These are phyloP conservation scores for Eucommia ulmoides DNA, from an alignment of 257 asterid species.

Conservation along the genomic window DNA sequence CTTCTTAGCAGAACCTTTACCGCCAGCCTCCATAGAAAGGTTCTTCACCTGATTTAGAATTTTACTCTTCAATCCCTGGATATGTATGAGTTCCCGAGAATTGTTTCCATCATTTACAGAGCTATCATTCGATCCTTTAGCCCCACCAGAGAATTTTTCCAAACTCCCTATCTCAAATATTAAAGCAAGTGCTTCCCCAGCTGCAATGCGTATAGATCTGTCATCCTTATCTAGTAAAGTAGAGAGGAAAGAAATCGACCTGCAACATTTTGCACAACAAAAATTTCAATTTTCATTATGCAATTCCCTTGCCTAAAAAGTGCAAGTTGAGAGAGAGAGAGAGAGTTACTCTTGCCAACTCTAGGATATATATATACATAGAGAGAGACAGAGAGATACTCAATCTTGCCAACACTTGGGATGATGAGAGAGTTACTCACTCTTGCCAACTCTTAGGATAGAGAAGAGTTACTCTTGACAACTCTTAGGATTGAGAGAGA, in stretches of 20 bases:
- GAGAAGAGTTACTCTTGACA: too few relatives aligned
- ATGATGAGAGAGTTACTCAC: too few relatives aligned
- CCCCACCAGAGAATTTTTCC: conserved; percentile 61
- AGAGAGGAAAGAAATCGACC: conserved; percentile 61
- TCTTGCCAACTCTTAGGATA: too few relatives aligned
- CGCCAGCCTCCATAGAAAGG: conserved; percentile 85
- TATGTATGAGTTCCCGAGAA: conserved; percentile 35
- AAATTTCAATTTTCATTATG: too few relatives aligned
- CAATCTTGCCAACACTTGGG: too few relatives aligned
- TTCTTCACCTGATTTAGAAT: conserved; percentile 55
- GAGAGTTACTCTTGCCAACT: too few relatives aligned
- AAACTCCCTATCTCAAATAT: conserved; percentile 71
- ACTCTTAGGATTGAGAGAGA: too few relatives aligned
- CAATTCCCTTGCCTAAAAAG: too few relatives aligned
- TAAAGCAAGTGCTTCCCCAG: conserved; percentile 92
- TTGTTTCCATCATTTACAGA: conserved; percentile 34
- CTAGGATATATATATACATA: too few relatives aligned
- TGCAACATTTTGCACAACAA: conserved; percentile 19
- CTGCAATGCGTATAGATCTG: conserved; percentile 71
- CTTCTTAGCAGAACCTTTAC: conserved; percentile 87
- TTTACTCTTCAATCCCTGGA: conserved; percentile 67
- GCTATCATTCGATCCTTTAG: conserved; percentile 39
- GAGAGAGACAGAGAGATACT: too few relatives aligned
- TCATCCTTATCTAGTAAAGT: conserved; percentile 83
- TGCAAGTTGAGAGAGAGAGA: too few relatives aligned